Evolutionary conservation across 1,139 yeast species (phyloP).

Genomic region (Pichia sp.): DNA sequence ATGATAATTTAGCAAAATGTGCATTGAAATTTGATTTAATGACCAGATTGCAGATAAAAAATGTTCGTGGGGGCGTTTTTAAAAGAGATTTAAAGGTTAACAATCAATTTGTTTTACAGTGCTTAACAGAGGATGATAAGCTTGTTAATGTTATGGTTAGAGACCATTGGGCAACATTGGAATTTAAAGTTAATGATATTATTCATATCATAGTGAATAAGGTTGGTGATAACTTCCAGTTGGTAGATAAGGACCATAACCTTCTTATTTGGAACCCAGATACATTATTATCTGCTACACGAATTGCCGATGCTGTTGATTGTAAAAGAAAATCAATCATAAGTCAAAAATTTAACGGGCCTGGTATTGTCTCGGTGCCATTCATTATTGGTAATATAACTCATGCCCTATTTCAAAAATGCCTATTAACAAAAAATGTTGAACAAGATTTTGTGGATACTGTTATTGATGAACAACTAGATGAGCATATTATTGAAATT

Average conservation of each 20-base stretch:
- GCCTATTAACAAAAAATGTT: conserved; percentile 48
- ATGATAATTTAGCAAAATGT: conserved; percentile 39
- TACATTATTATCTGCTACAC: conserved; percentile 73
- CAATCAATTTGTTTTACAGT: conserved; percentile 51
- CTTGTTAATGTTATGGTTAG: conserved; percentile 45
- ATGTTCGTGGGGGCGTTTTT: conserved; percentile 37
- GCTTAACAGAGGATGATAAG: conserved; percentile 37
- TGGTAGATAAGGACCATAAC: conserved; percentile 57
- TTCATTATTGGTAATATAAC: conserved; percentile 75
- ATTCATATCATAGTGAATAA: conserved; percentile 50
- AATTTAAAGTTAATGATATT: conserved; percentile 49
- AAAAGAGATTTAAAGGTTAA: conserved; percentile 34
- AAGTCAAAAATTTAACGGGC: conserved; percentile 49
- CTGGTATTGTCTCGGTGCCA: conserved; percentile 57
- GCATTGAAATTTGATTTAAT: conserved; percentile 48
- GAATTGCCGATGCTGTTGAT: conserved; percentile 69
- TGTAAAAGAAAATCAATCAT: conserved; percentile 76
- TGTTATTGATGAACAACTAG: conserved; percentile 46
- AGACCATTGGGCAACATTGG: conserved; percentile 35
- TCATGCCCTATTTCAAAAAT: conserved; percentile 75
- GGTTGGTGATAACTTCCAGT: conserved; percentile 38
- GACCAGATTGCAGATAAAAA: conserved; percentile 48
- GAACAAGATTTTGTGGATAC: conserved; percentile 44
- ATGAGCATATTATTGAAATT: conserved; percentile 47
- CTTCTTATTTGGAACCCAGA: conserved; percentile 84